Percentiles rank a stretch among this genome's conserved stretches.
These are phyloP conservation scores for Pleurotus tuoliensis DNA, from an alignment of 768 basidiomycete genomes.

Conservation along the genomic window DNA sequence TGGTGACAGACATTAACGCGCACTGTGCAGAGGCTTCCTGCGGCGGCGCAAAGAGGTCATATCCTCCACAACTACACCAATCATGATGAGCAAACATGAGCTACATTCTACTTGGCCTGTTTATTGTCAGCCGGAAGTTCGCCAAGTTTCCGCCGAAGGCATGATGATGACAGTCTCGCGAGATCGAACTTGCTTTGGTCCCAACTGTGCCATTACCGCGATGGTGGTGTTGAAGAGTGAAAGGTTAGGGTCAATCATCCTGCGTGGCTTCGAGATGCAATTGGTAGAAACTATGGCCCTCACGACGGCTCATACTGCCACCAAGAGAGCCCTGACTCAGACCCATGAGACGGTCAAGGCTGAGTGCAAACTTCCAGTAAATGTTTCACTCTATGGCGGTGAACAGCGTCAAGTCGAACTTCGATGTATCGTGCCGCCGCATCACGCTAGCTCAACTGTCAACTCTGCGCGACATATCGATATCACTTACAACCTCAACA, in stretches of 20 bases:
- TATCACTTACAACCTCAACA: slow-evolving; percentile 72
- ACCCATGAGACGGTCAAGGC: slow-evolving; percentile 50
- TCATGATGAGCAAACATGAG: slow-evolving; percentile 92
- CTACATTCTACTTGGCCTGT: slow-evolving; percentile 92
- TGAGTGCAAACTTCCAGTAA: slow-evolving; percentile 70
- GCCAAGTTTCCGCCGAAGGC: slow-evolving; percentile 62
- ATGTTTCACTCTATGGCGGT: slow-evolving; percentile 71
- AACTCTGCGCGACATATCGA: slow-evolving; percentile 83
- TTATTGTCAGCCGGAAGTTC: slow-evolving; percentile 73
- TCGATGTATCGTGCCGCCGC: slow-evolving; percentile 60
- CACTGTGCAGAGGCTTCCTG: slow-evolving; percentile 63
- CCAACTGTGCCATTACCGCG: slow-evolving; percentile 76
- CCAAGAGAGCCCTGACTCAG: slow-evolving; percentile 59
- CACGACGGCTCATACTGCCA: slow-evolving; percentile 49
- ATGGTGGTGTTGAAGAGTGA: slow-evolving; percentile 73
- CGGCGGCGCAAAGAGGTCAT: slow-evolving; percentile 74
- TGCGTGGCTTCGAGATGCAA: slow-evolving; percentile 81
- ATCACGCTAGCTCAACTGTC: slow-evolving; percentile 78
- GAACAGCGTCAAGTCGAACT: slow-evolving; percentile 72
- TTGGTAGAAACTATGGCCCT: slow-evolving; percentile 78
- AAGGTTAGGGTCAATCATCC: slow-evolving; percentile 57
- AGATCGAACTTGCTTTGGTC: slow-evolving; percentile 76
- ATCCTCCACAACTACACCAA: slow-evolving; percentile 59
- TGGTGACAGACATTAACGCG: not conserved
- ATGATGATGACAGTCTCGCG: slow-evolving; percentile 76